Evolutionary conservation across 2,329 filamentous ascomycete species (phyloP).

Genomic region (Aaosphaeria pasadenensis): DNA sequence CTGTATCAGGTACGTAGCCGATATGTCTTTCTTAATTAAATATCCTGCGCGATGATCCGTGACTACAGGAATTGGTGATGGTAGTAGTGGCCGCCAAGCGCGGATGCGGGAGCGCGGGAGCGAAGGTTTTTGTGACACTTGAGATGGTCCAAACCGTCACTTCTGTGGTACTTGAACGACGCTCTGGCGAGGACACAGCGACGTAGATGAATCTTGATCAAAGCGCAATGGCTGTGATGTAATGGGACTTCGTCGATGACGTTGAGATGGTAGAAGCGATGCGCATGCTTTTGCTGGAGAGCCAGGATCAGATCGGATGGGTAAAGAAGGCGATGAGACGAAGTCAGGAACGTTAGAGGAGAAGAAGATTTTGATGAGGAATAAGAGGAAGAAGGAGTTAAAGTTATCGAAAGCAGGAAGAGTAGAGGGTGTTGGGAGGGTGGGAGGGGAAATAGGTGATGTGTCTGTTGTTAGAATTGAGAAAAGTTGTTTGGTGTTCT

Average conservation of each 20-base stretch:
- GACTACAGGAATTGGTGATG: too few species aligned
- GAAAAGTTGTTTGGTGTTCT: constrained; percentile 5
- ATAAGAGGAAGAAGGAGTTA: not conserved
- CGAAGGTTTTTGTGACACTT: too few species aligned
- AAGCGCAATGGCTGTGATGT: constrained; percentile 1
- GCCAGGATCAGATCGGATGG: not conserved
- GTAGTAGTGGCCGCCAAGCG: too few species aligned
- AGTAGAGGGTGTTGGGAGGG: not conserved
- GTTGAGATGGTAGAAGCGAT: constrained; percentile 1
- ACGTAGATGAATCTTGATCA: not conserved
- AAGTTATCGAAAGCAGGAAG: not conserved
- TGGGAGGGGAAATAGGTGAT: constrained; percentile 2
- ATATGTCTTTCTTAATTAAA: too few species aligned
- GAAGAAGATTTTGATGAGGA: not conserved
- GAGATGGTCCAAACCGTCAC: too few species aligned
- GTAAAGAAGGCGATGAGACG: too few species aligned
- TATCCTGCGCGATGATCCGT: too few species aligned
- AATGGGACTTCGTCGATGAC: constrained; percentile 1
- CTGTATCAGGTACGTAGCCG: too few species aligned
- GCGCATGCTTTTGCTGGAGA: constrained; percentile 4
- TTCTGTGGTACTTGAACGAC: too few species aligned
- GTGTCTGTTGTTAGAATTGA: not conserved
- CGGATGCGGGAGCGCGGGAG: too few species aligned
- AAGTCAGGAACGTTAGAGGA: too few species aligned
- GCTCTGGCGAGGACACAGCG: too few species aligned